These are phyloP conservation scores for Murraya paniculata DNA, from an alignment of 345 rosid genomes.

Conservation along the genomic window DNA sequence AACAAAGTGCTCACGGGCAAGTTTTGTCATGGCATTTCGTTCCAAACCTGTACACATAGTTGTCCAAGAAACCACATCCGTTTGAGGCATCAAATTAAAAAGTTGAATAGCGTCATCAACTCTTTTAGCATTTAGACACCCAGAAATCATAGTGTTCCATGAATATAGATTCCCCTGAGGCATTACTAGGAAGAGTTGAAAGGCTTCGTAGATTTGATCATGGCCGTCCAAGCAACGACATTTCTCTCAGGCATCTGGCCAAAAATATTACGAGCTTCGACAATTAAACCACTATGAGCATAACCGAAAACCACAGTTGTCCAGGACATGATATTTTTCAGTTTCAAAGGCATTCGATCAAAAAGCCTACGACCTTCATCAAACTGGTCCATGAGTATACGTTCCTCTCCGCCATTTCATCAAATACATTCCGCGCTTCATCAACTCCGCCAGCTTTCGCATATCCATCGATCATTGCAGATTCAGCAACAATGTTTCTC, in stretches of 20 bases:
- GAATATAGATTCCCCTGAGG: conserved; percentile 31
- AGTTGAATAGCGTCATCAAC: conserved; percentile 28
- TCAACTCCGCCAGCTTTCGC: conserved; percentile 34
- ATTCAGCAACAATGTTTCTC: conserved; percentile 43
- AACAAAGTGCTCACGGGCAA: conserved; percentile 33
- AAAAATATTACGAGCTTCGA: conserved; percentile 36
- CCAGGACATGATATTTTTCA: conserved; percentile 43
- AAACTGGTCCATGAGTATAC: conserved; percentile 50
- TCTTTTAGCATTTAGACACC: conserved; percentile 29
- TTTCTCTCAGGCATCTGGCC: conserved; percentile 38
- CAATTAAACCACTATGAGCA: conserved; percentile 43
- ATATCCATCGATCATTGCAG: conserved; percentile 47
- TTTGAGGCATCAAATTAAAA: conserved; percentile 38
- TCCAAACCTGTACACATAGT: conserved; percentile 35
- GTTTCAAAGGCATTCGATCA: conserved; percentile 31
- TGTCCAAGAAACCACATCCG: conserved; percentile 42
- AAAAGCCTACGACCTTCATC: conserved; percentile 40
- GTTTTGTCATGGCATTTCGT: conserved; percentile 25
- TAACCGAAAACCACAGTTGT: conserved; percentile 44
- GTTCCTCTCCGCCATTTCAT: conserved; percentile 41
- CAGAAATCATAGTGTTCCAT: conserved; percentile 40
- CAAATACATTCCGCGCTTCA: conserved; percentile 36
- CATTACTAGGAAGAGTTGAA: conserved; percentile 33
- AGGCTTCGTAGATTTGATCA: conserved; percentile 33
- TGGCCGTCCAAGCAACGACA: conserved; percentile 41